Base-by-base conservation (phyloP, 2,329 filamentous ascomycete genomes). In the Paracoccidioides brasiliensis region DNA sequence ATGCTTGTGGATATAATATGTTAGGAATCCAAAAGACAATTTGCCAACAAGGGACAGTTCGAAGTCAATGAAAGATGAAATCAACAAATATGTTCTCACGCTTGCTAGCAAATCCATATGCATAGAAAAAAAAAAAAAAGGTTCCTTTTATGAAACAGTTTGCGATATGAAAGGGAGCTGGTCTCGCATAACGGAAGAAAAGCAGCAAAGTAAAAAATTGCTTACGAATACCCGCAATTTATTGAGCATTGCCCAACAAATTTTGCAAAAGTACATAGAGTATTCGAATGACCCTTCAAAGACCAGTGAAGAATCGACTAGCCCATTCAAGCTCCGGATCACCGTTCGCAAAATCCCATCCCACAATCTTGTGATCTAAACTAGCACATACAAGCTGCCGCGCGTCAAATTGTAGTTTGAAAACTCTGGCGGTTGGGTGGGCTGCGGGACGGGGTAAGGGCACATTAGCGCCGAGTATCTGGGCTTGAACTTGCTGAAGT, bases 401-500 rank as follows among this genome's bases (percentile, higher is more conserved):
- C 0, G 90, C 88, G 67, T 98, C 93, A 63, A 96, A 98, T 69
- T 98, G 93, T 40, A 97, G 77, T 71, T 98, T 98, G 76, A 97
- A 98, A 3, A 98, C 87, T 30, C 93, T 71, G 9, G 80, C 78
- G 40, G 76, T 77, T 22, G 69, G 66, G 35, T 59, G 67, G 43
- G 32, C 53, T 46, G 61, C 66, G 53, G 67, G 69, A 48, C 66
- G 69, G 35, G 64, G 58, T 61, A 55, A 66, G 66, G 28, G 68
- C 65, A 54, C 66, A 65, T 55, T 57, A 50, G 64, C 58, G 15
- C 62, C 58, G 38, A 63, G 58, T 35, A 56, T 43, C 48, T 48
- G 9, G 33, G 43, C 45, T 28, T 55, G 56, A 50, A 40, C 30
- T 32, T 32, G 49, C 22, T 40, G 49, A 40, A 5, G 46, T 10